phyloP scores from a whole-genome alignment of 306 rosid species.

The Dryas drummondii region DNA sequence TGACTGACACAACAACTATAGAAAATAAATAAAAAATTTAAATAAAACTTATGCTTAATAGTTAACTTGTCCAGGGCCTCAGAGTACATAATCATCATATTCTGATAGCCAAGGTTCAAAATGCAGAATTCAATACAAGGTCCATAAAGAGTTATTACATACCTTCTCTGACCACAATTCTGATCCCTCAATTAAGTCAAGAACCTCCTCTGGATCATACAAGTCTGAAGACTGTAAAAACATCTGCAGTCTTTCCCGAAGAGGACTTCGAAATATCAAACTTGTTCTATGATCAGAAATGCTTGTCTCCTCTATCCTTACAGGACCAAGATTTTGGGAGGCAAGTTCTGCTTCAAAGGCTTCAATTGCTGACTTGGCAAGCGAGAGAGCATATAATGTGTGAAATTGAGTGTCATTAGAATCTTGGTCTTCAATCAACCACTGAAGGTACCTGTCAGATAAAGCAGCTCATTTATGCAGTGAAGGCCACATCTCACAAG shows the following conservation, averaged over 20 bases:
- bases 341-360: conserved; percentile 49
- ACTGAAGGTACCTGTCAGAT: conserved; percentile 74
- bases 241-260: conserved; percentile 78
- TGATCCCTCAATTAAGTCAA: conserved; percentile 88
- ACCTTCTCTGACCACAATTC: conserved; percentile 98
- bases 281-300: conserved; percentile 28
- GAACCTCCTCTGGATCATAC: conserved; percentile 95
- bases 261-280: conserved; percentile 67
- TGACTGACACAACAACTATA: conserved; percentile 1
- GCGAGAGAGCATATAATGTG: conserved; percentile 89
- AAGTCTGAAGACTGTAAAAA: conserved; percentile 89
- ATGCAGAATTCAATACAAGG: conserved; percentile 23
- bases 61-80: neutral
- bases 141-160: conserved; percentile 19
- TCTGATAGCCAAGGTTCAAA: conserved; percentile 11
- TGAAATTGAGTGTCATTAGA: conserved; percentile 71
- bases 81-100: conserved; percentile 16
- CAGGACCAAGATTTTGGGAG: conserved; percentile 42
- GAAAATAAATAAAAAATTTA: neutral
- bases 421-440: conserved; percentile 96
- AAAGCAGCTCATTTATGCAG: conserved; percentile 17
- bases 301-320: conserved; percentile 35
- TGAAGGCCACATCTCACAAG: conserved; percentile 1
- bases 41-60: neutral
- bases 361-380: conserved; percentile 83